Base-by-base conservation (phyloP, 2,329 filamentous ascomycete species). In the Aureobasidium melanogenum region DNA sequence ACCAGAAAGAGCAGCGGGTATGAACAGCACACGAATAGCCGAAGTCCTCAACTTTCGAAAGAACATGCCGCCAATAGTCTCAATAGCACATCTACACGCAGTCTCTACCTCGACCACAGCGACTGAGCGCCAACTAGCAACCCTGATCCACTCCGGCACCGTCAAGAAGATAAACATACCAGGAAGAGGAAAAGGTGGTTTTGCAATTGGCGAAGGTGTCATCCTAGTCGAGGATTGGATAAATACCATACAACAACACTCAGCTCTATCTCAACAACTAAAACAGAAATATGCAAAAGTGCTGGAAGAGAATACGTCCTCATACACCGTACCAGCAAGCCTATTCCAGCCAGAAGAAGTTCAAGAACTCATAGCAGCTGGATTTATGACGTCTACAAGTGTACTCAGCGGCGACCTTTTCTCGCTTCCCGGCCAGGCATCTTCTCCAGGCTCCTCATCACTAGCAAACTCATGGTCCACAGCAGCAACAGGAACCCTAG, bases 401-500 rank as follows among this genome's bases (percentile, higher is more conserved):
- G 76, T 71, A 71, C 74, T 67, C 3, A 65, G 64, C 72, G 51
- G 56, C 63, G 68, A 68, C 61, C 66, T 74, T 24, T 78, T 79
- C 60, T 77, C 74, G 15, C 72, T 72, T 2, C 75, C 77, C 1
- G 72, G 73, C 10, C 32, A 41, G 44, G 69, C 74, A 10, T 72
- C 72, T 7, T 73, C 73, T 3, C 46, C 55, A 2, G 39, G 52
- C 47, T 30, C 48, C 56, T 55, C 60, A 19, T 19, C 62, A 26
- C 54, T 71, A 64, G 79, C 80, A 17, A 83, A 80, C 10, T 79
- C 82, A 26, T 85, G 84, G 3, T 77, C 91, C 10, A 81, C 85
- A 39, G 85, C 86, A 24, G 83, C 87, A 5, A 87, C 88, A 0
- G 88, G 88, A 15, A 85, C 85, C 2, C 68, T 88, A 1, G 86